Evolutionary conservation across 2,329 filamentous ascomycete genomes (phyloP), one percentile per base, ranked within the genome.

Genomic region (Xylariaceae sp.): DNA sequence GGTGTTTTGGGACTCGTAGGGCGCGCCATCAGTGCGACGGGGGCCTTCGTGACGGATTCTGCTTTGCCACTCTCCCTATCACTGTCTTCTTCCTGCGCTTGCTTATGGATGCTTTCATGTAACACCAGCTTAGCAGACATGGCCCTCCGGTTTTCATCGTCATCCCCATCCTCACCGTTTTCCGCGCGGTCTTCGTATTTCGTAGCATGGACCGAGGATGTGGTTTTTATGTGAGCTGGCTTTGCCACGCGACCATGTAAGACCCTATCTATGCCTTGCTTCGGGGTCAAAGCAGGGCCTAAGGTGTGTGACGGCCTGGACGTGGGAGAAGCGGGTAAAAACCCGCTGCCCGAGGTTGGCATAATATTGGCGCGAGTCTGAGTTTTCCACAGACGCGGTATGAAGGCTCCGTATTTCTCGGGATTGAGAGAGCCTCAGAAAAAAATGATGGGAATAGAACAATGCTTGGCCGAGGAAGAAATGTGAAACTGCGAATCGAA

Each of bases 171-270:
- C 26, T 42, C 22, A 7, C 34, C 26, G 10, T 42, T 15, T 49
- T 29, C 34, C 1, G 8, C 19, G 12, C 26, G 6, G 21, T n/a
- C n/a, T 41, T 34, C 19, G 13, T 18, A 8, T 26, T 45, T 52
- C 2, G 13, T 22, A 13, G 22, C 1, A 2, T 39, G 16, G 15
- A 16, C 16, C 34, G 21, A 36, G 22, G 48, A 19, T 16, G 48
- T 16, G 15, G 18, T 5, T 44, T 51, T 47, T 16, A 48, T 44
- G 15, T 30, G 45, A 16, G 18, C 10, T 29, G 22, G 45, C 41
- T 66, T 63, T 30, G 61, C 56, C 41, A 64, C 53, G n/a, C 61
- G 62, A 32, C 64, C 61, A 36, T 51, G 32, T 37, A 65, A 51
- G 51, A 64, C 47, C 47, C 51, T 60, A 29, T 55, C 44, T 32